Percentiles rank a stretch among this genome's conserved stretches.
Conservation (phyloP, 2,329 filamentous ascomycete genomes). For the Fusarium beomiforme region DNA sequence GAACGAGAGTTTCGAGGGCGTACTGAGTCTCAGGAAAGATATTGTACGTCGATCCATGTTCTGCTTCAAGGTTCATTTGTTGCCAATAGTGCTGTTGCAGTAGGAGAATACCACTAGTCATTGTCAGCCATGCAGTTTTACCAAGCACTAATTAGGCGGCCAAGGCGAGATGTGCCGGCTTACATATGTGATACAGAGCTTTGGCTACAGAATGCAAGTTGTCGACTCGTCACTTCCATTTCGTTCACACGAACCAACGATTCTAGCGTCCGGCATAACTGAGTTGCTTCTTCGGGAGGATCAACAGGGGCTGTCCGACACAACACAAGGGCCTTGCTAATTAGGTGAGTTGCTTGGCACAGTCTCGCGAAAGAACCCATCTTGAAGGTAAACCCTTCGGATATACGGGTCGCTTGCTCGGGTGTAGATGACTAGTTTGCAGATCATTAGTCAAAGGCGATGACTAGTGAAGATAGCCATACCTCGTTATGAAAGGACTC, state of each 20-base stretch:
- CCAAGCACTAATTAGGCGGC: too few relatives aligned
- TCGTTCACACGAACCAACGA: not conserved
- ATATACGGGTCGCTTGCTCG: not conserved
- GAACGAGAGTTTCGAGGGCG: not conserved
- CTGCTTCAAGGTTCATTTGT: accelerated
- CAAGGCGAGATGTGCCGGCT: too few relatives aligned
- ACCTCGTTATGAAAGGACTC: not conserved
- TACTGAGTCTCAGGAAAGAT: not conserved
- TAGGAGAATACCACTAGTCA: not conserved
- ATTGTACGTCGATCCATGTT: not conserved
- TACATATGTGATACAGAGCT: not conserved
- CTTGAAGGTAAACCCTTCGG: not conserved
- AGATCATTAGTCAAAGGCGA: too few relatives aligned
- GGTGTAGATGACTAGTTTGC: not conserved
- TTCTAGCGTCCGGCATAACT: not conserved
- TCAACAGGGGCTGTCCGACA: not conserved
- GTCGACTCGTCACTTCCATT: not conserved
- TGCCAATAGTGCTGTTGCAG: not conserved
- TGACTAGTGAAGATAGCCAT: not conserved
- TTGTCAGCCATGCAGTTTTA: too few relatives aligned
- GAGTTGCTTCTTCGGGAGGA: not conserved
- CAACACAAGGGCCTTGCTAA: not conserved
- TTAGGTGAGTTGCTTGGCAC: not conserved
- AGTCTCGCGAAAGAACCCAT: not conserved
- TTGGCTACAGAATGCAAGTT: not conserved